phyloP scores from a whole-genome alignment of 371 early-diverging fungal genomes.

The Lichtheimia corymbifera region DNA sequence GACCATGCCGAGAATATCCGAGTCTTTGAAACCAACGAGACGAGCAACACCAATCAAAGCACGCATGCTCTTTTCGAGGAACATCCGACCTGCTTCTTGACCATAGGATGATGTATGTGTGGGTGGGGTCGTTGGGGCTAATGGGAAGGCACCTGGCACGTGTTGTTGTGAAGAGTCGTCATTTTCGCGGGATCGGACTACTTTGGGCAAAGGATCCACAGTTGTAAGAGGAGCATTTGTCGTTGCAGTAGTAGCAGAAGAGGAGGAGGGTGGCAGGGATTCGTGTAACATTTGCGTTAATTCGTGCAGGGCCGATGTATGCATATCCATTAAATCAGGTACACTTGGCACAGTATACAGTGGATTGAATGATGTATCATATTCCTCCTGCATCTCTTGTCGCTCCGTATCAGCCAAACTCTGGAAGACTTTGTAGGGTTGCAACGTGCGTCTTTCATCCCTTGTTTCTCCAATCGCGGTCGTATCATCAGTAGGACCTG shows the following conservation, averaged over 20 bases:
- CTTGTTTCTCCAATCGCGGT: not conserved
- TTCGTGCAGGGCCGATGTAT: slow-evolving; percentile 42
- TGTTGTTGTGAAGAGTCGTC: not conserved
- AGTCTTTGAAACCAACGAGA: slow-evolving; percentile 35
- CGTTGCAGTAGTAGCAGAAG: not conserved
- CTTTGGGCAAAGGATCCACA: slow-evolving; percentile 38
- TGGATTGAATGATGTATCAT: slow-evolving; percentile 51
- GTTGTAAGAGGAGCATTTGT: not conserved
- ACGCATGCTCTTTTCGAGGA: slow-evolving; percentile 40
- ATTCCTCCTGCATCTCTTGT: slow-evolving; percentile 50
- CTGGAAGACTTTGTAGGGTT: slow-evolving; percentile 14
- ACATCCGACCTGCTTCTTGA: slow-evolving; percentile 28
- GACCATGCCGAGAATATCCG: slow-evolving; percentile 40
- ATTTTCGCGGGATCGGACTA: slow-evolving; percentile 16
- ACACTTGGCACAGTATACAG: slow-evolving; percentile 55
- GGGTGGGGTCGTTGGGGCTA: slow-evolving; percentile 9
- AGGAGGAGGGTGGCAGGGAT: slow-evolving; percentile 22
- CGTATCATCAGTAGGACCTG: slow-evolving; percentile 17
- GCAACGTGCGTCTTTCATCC: slow-evolving; percentile 7
- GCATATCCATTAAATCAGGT: slow-evolving; percentile 48
- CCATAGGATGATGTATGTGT: slow-evolving; percentile 13
- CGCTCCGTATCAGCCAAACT: slow-evolving; percentile 9
- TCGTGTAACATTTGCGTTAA: slow-evolving; percentile 41
- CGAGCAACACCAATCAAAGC: slow-evolving; percentile 39
- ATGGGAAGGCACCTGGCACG: slow-evolving; percentile 42